phyloP scores from a whole-genome alignment of 208 protist genomes.

The Wallacemonas collosoma region DNA sequence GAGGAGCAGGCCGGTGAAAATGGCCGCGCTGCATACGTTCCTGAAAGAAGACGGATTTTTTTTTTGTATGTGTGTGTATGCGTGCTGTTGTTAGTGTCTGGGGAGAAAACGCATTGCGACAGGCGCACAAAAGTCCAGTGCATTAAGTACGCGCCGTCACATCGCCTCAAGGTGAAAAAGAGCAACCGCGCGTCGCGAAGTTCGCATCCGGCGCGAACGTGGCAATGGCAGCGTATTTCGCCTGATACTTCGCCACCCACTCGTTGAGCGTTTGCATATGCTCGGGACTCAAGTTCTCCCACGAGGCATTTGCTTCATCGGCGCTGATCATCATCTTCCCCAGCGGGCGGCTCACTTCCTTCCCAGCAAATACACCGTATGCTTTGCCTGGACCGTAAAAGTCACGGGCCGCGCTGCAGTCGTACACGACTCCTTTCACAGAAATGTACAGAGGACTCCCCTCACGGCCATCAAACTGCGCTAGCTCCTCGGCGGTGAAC shows the following conservation, averaged over 20 bases:
- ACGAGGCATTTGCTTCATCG: constrained; percentile 74
- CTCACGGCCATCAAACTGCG: constrained; percentile 42
- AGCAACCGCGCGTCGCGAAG: constrained; percentile 44
- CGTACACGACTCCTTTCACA: constrained; percentile 80
- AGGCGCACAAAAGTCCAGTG: too few species aligned
- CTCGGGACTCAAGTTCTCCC: constrained; percentile 64
- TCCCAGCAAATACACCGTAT: constrained; percentile 83
- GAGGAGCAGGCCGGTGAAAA: too few species aligned
- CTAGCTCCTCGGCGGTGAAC: constrained; percentile 57
- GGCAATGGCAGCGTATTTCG: constrained; percentile 79
- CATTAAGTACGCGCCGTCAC: too few species aligned
- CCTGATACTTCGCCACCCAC: constrained; percentile 72
- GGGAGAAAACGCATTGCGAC: too few species aligned
- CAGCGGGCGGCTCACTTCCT: constrained; percentile 73
- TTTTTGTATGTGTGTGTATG: too few species aligned
- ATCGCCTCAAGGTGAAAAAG: constrained; percentile 35
- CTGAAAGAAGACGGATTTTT: too few species aligned
- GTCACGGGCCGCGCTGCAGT: constrained; percentile 56
- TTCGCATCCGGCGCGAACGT: constrained; percentile 45
- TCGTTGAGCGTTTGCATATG: constrained; percentile 71
- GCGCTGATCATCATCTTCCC: constrained; percentile 85
- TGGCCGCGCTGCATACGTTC: too few species aligned
- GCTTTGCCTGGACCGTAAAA: constrained; percentile 80
- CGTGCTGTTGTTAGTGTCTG: too few species aligned
- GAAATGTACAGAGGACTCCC: constrained; percentile 70